Conservation (phyloP, 768 basidiomycete genomes). For the Steccherinum ochraceum region DNA sequence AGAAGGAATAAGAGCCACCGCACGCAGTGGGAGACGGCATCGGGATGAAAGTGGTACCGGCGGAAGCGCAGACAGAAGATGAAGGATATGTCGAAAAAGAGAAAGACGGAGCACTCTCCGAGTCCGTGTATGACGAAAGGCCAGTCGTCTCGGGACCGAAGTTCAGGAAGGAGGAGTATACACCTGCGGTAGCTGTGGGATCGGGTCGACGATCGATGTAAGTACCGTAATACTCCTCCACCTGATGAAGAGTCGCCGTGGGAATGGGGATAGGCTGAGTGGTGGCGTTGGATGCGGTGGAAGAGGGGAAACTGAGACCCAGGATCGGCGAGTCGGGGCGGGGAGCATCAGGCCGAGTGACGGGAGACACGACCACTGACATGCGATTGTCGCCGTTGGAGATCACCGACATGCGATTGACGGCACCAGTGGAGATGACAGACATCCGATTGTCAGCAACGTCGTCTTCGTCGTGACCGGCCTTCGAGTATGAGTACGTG, state of each 20-base stretch:
- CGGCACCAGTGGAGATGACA: constrained; percentile 18
- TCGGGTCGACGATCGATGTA: not conserved
- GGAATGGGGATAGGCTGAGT: constrained; percentile 1
- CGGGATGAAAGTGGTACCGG: not conserved
- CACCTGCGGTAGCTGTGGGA: not conserved
- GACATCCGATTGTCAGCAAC: constrained; percentile 3
- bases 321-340: constrained; percentile 21
- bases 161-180: not conserved
- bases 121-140: not conserved
- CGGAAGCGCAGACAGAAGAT: not conserved
- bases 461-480: constrained; percentile 1
- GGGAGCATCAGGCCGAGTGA: constrained; percentile 6
- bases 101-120: not conserved
- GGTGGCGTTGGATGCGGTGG: constrained; percentile 6
- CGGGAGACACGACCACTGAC: constrained; percentile 8
- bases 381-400: constrained; percentile 15
- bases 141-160: not conserved
- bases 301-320: constrained; percentile 15
- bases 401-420: constrained; percentile 16
- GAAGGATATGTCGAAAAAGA: not conserved
- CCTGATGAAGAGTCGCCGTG: not conserved
- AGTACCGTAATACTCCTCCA: not conserved
- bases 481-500: constrained; percentile 12
- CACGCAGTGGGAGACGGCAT: not conserved
- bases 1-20: constrained; percentile 6